Base-by-base conservation (phyloP, 352 stramenopile species). In the Phytophthora rubi region DNA sequence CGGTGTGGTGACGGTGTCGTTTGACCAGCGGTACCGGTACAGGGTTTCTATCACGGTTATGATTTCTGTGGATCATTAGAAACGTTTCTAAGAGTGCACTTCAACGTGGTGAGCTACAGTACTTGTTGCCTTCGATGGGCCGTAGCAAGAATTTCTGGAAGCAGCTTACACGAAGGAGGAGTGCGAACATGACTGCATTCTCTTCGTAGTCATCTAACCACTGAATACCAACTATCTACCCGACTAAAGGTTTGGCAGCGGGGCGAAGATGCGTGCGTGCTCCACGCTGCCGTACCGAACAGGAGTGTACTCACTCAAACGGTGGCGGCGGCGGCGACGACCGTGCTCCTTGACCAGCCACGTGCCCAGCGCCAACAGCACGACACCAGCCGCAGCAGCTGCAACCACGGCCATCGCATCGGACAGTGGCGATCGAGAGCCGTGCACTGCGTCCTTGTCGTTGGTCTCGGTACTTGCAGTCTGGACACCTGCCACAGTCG, bases 201-300 rank as follows among this genome's bases (percentile, higher is more conserved):
- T 55, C 15, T 55, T 70, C 62, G 54, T 64, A 53, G 64, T 66
- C 44, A 68, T 62, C 48, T 48, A 48, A 52, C 56, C n/a, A 71
- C 37, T 61, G 13, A 42, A 62, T 49, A 53, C 28, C 37, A 63
- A 55, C 35, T 32, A 15, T 18, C 23, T 58, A 64, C 62, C 51
- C 32, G 23, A 42, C 35, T 42, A 76, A n/a, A 72, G 13, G 15
- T 59, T 64, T 4, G 45, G 35, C 35, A 68, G 54, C n/a, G 54
- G 26, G 23, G 64, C 39, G 35, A 77, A 74, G 10, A 71, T 64
- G 26, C 59, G 59, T 49, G 71, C 71, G 44, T 83, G 70, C 55
- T 88, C 78, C 4, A 83, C 69, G 49, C 77, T 88, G 7, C 83
- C 81, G 65, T 91, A 91, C 6, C 51, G 75, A 59, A 79, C 68